Conservation (phyloP, 2,329 filamentous ascomycete genomes). For the Neocucurbitaria cava region DNA sequence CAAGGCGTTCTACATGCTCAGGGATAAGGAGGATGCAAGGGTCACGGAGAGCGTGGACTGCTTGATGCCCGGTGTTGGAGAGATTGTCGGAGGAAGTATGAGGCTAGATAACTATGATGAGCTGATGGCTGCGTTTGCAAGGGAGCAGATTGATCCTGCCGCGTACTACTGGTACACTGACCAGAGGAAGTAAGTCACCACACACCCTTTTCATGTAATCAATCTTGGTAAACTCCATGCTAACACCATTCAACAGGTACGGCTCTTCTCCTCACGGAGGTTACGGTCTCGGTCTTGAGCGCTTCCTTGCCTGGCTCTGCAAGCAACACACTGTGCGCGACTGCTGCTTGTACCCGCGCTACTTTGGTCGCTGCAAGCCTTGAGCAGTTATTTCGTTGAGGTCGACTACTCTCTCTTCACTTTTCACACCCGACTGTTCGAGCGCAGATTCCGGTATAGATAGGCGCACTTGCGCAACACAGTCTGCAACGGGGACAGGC, state of each 20-base stretch:
- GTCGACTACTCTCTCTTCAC: neutral
- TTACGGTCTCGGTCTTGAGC: conserved; percentile 90
- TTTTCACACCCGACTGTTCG: neutral
- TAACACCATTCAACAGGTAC: conserved; percentile 64
- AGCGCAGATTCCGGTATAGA: conserved; percentile 1
- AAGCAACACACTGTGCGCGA: conserved; percentile 71
- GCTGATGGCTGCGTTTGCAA: conserved; percentile 81
- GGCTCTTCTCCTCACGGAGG: conserved; percentile 91
- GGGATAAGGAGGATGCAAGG: conserved; percentile 76
- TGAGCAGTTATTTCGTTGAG: conserved; percentile 50
- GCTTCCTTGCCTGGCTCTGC: conserved; percentile 74
- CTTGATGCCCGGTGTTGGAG: conserved; percentile 90
- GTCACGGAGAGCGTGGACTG: conserved; percentile 93
- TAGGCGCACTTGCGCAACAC: neutral
- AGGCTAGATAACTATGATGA: conserved; percentile 92
- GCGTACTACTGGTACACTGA: conserved; percentile 99
- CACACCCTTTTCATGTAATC: neutral
- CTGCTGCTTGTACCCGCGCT: conserved; percentile 78
- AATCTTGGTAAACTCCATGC: conserved; percentile 4
- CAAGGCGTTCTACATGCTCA: conserved; percentile 99
- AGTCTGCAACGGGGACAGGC: neutral
- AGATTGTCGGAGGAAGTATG: conserved; percentile 97
- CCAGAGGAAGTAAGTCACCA: conserved; percentile 83
- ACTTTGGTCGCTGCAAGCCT: conserved; percentile 82
- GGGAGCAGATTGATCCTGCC: conserved; percentile 81